Base-by-base conservation (phyloP, 441 rosid genomes). In the Gossypium aridum region DNA sequence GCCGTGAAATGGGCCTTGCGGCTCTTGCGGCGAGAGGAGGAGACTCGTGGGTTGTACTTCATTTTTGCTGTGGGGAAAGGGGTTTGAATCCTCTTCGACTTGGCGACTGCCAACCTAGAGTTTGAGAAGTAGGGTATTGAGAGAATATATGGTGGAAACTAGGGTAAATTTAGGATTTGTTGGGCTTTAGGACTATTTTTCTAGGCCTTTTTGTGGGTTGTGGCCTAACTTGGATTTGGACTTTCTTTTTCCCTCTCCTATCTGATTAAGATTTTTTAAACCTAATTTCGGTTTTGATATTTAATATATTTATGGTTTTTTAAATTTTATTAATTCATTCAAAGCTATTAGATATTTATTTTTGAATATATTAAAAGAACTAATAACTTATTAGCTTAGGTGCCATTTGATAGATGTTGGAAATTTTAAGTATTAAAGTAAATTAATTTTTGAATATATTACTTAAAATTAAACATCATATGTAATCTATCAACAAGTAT, bases 1-100 rank as follows among this genome's bases (percentile, higher is more conserved):
- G 96, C 96, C 2, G 90, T 66, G 84, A 91, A 91, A 70, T 91
- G 97, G 1, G 97, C 97, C 87, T 89, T 91, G 70, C 97, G 84
- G 87, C 79, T 89, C 92, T 89, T 91, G 78, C 96, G 88, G 75
- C 96, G 89, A 70, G 94, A 89, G 64, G 92, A 87, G 45, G 91
- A 68, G 6, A 91, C 96, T 49, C 94, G 65, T 8, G 94, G 91
- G 45, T 89, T 91, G 90, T 84, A 89, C 91, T 91, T 91, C 96
- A 91, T 23, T 91, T 20, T 81, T 31, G 72, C 62, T 4, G 65
- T 28, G 34, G 72, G 51, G 61, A 47, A 20, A 20, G 68, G 71
- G 59, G 64, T 9, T 5, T 66, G 54, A 59, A 54, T 28, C 72
- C 73, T 70, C 70, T 31, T 31, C 59, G 25, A 19, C 43, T 51